Base-by-base conservation (phyloP, 495 filamentous ascomycete species). In the Penicillium ucsense region DNA sequence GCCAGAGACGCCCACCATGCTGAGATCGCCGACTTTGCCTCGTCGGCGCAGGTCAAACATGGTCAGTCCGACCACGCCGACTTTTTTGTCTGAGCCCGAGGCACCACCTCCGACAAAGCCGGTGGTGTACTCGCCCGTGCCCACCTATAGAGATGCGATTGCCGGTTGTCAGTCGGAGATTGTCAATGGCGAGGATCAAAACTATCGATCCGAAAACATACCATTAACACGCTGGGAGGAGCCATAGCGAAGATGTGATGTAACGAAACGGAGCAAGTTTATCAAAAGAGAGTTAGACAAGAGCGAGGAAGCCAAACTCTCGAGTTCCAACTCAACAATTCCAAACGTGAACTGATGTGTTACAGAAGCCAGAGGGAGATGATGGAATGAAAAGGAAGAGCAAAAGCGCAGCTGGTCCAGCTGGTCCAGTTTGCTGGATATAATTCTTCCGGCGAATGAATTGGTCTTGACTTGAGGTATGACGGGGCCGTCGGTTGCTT, bases 91-190 rank as follows among this genome's bases (percentile, higher is more conserved):
- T 31, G 85, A 89, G 7, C 76, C 76, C 1, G 87, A 91, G 40
- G 79, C 82, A 40, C 80, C 83, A 54, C 79, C 81, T 40, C 84
- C 86, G 52, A 89, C 86, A 56, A 88, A 92, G 35, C 88, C 88
- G 39, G 90, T 95, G 51, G 90, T 96, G 77, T 95, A 95, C 71
- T 96, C 89, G 47, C 90, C 88, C n/a, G 86, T 90, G 29, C 88
- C 87, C 34, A 94, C 78, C 84, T 86, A 53, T 28, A 30, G 38
- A 31, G 9, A 10, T 29, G 35, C 20, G 12, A 42, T 40, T 46
- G 48, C 31, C 57, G 60, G 2, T 5, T 33, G 55, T 49, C 53
- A 50, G 11, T 6, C 27, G 8, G 10, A 12, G 31, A 20, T 28
- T 35, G 40, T 8, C n/a, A 9, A 35, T 39, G 20, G 28, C 2